Base-by-base conservation (phyloP, 2,329 filamentous ascomycete species). In the Exutisphaerella laricina region DNA sequence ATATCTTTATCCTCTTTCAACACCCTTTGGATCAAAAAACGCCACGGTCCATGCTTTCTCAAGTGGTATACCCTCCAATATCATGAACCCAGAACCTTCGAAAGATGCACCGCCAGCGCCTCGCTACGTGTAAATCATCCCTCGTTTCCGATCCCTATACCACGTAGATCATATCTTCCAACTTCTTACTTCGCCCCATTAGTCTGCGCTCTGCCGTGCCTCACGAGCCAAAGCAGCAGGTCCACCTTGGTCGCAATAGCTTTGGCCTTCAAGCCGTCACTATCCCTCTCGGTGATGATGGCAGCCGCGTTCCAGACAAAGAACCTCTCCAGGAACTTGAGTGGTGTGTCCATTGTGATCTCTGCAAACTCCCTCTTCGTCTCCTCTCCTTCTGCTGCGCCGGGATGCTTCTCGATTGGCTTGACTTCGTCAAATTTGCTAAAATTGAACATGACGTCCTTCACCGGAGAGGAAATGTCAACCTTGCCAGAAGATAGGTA, bases 281-380 rank as follows among this genome's bases (percentile, higher is more conserved):
- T 69, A 9, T 71, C 70, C 55, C 78, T 75, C 65, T 97, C 89
- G 0, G 90, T 98, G 3, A 98, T 88, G 36, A 98, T 81, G 0
- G 92, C 92, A 0, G 92, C 90, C 55, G 85, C 92, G 68, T 98
- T 97, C 88, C 92, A 97, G 70, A 97, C 88, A 53, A 97, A 88
- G 70, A 98, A 98, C 59, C 85, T 82, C 71, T 88, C 90, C 41
- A 98, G 74, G 32, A 85, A 82, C 34, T 77, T 79, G 28, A 98
- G 74, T 3, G 85, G 84, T 1, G 92, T 98, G 54, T 96, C 86
- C 63, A 85, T 73, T 5, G 92, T 97, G 61, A 98, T 95, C 68
- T 97, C 85, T 38, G 97, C 85, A 67, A 95, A 98, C 61, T 85
- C 81, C 45, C 82, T 75, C 56, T 60, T 61, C 33, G 50, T 54